Conservation (phyloP, 495 filamentous ascomycete species). For the Penicillium paxilli region DNA sequence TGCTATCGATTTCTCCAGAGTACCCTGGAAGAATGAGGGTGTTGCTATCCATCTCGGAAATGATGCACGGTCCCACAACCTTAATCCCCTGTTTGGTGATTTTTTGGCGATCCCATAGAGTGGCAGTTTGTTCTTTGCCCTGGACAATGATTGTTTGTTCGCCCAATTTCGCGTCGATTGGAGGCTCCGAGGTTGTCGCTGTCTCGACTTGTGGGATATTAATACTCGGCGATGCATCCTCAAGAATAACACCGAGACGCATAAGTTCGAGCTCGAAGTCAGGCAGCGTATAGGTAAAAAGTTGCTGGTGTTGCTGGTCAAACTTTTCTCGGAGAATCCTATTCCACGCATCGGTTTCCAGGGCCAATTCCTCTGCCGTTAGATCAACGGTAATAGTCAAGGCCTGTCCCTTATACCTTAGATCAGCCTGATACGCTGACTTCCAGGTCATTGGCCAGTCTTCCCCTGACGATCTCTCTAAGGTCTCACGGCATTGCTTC, state of each 20-base stretch:
- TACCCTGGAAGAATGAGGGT: conserved; percentile 49
- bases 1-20: conserved; percentile 39
- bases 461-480: conserved; percentile 15
- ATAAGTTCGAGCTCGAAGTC: conserved; percentile 47
- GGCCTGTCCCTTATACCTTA: conserved; percentile 51
- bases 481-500: conserved; percentile 14
- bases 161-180: conserved; percentile 28
- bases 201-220: conserved; percentile 36
- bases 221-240: conserved; percentile 40
- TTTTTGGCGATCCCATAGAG: conserved; percentile 45
- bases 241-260: conserved; percentile 42
- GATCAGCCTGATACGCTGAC: conserved; percentile 40
- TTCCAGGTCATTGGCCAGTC: conserved; percentile 26
- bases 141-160: conserved; percentile 39
- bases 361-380: conserved; percentile 23
- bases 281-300: conserved; percentile 46
- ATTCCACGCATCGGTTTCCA: conserved; percentile 18
- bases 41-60: conserved; percentile 54
- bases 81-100: conserved; percentile 37
- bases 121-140: conserved; percentile 37
- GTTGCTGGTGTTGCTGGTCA: conserved; percentile 43
- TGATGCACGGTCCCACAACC: conserved; percentile 45
- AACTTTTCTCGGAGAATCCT: conserved; percentile 36
- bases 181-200: conserved; percentile 22
- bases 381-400: conserved; percentile 45